Conservation (phyloP, 2,329 filamentous ascomycete species). For the Colletotrichum simmondsii region DNA sequence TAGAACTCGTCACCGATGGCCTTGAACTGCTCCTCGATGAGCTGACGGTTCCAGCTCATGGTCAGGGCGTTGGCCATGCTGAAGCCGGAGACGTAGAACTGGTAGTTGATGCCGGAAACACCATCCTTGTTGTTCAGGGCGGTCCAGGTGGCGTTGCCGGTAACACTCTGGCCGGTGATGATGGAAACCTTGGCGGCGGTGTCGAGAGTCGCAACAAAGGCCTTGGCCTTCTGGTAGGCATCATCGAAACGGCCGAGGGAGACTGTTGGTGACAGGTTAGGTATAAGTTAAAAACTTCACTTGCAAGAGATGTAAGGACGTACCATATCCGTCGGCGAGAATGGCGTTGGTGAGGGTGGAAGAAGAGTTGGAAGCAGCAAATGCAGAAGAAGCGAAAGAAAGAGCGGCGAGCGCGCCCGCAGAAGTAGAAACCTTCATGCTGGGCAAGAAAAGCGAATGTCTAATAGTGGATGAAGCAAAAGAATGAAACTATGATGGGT, state of each 20-base stretch:
- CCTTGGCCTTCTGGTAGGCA: constrained; percentile 25
- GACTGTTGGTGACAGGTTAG: neutral
- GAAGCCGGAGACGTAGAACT: constrained; percentile 37
- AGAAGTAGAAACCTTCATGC: constrained; percentile 18
- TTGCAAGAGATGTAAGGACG: neutral
- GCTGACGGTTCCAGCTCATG: constrained; percentile 37
- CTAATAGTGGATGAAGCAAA: neutral
- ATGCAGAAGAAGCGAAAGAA: constrained; percentile 15
- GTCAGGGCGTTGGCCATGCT: constrained; percentile 33
- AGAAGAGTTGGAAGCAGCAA: constrained; percentile 20
- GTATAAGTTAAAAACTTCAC: no score
- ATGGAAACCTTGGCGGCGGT: constrained; percentile 24
- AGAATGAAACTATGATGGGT: neutral
- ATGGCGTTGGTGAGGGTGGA: constrained; percentile 3
- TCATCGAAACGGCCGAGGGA: constrained; percentile 14
- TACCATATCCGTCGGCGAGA: constrained; percentile 24
- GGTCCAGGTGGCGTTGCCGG: constrained; percentile 24
- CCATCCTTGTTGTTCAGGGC: constrained; percentile 33
- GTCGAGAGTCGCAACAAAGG: constrained; percentile 24
- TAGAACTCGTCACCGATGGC: constrained; percentile 36
- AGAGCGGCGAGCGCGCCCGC: constrained; percentile 15
- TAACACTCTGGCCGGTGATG: constrained; percentile 24
- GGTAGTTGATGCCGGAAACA: constrained; percentile 34
- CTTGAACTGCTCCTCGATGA: constrained; percentile 31
- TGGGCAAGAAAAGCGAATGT: constrained; percentile 14